Evolutionary conservation across 2,329 filamentous ascomycete species (phyloP).

Genomic region (Zasmidium citrigriseum): DNA sequence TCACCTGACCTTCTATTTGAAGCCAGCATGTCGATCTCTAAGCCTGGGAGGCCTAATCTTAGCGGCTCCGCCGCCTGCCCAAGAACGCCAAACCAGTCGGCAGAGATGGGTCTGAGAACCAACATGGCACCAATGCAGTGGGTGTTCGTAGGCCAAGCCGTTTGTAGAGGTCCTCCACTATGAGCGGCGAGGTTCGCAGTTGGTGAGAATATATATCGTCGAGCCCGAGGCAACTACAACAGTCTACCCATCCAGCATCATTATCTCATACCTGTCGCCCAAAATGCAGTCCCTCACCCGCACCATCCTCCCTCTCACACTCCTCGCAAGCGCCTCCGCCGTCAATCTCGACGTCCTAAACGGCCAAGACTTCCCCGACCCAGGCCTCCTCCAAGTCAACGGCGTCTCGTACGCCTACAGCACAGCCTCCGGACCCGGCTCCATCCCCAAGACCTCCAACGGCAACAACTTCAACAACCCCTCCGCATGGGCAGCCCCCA

Average conservation of each 20-base stretch:
- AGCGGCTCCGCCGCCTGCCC: background rate
- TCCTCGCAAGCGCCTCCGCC: background rate
- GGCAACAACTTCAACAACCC: slow-evolving; percentile 45
- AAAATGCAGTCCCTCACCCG: background rate
- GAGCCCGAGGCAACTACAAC: background rate
- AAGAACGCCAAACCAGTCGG: background rate
- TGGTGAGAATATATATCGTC: no score
- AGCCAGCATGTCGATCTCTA: background rate
- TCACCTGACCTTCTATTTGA: no score
- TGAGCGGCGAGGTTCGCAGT: background rate
- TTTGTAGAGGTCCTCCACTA: background rate
- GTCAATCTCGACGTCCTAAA: slow-evolving; percentile 15
- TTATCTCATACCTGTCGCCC: background rate
- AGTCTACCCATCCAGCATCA: background rate
- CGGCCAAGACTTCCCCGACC: slow-evolving; percentile 55
- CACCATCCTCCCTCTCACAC: background rate
- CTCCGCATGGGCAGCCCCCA: slow-evolving; percentile 40
- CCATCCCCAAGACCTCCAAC: slow-evolving; percentile 53
- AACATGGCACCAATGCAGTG: background rate
- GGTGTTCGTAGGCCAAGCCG: background rate
- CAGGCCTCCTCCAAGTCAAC: slow-evolving; percentile 51
- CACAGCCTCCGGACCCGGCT: slow-evolving; percentile 41
- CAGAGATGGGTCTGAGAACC: background rate
- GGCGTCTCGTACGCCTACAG: slow-evolving; percentile 58
- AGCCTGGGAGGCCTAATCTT: background rate